These are phyloP conservation scores for Populus simonii DNA, from an alignment of 345 rosid genomes.

Conservation along the genomic window DNA sequence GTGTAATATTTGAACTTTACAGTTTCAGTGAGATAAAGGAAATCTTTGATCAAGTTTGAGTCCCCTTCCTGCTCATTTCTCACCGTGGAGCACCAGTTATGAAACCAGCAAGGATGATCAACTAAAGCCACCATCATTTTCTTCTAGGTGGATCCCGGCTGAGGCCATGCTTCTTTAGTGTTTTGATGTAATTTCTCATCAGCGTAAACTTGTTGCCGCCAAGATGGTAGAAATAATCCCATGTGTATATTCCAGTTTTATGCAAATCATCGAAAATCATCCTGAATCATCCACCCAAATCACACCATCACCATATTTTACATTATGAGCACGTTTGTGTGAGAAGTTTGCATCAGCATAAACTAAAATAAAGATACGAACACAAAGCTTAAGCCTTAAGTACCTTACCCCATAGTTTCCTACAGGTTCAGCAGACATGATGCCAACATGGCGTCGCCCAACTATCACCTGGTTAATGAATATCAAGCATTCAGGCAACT, in stretches of 20 bases:
- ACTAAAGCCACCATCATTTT: constrained; percentile 29
- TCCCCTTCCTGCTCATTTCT: not conserved
- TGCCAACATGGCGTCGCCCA: constrained; percentile 87
- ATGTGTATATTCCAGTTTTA: constrained; percentile 88
- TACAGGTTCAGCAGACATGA: constrained; percentile 89
- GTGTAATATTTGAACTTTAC: not conserved
- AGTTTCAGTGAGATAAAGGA: not conserved
- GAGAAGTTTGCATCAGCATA: not conserved
- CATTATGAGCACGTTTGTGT: not conserved
- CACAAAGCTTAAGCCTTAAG: constrained; percentile 6
- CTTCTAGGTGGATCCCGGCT: constrained; percentile 73
- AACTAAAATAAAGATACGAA: not conserved
- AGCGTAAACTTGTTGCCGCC: constrained; percentile 78
- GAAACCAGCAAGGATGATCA: not conserved
- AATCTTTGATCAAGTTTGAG: not conserved
- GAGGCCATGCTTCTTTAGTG: constrained; percentile 74
- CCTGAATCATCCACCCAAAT: constrained; percentile 40
- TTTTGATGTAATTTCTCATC: constrained; percentile 73
- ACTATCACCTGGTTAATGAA: constrained; percentile 62
- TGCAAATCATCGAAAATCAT: constrained; percentile 88
- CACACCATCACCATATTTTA: not conserved
- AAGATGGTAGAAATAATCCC: constrained; percentile 80
- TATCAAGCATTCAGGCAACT: not conserved
- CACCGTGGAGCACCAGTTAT: not conserved
- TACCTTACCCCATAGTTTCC: constrained; percentile 99